Percentiles rank a stretch among this genome's conserved stretches.
These are phyloP conservation scores for Epichloe coenophiala DNA, from an alignment of 2,329 filamentous ascomycete species.

Conservation along the genomic window DNA sequence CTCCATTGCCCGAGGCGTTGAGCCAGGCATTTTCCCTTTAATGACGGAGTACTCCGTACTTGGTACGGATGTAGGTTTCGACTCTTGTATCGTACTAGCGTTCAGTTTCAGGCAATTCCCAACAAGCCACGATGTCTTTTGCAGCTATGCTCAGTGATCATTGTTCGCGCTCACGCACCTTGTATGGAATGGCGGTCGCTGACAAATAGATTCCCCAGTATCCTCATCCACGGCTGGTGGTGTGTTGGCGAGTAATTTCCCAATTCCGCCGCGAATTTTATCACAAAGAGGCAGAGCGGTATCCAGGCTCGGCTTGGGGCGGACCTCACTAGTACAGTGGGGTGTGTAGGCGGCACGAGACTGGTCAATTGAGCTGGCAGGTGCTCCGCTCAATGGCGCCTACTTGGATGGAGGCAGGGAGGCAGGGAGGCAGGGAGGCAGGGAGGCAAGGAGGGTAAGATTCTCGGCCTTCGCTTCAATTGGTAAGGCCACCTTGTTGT, in stretches of 20 bases:
- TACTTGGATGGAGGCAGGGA: background rate
- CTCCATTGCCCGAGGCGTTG: background rate
- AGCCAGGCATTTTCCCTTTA: background rate
- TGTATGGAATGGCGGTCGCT: background rate
- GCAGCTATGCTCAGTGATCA: background rate
- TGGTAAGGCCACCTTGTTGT: background rate
- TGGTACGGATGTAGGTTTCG: background rate
- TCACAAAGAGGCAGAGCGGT: background rate
- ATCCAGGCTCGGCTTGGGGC: background rate
- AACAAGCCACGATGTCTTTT: slow-evolving; percentile 1
- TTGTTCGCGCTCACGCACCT: background rate
- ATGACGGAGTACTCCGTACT: too few species aligned
- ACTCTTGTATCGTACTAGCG: background rate
- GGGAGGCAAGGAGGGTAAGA: background rate
- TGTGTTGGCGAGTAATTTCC: slow-evolving; percentile 3
- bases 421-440: too few species aligned
- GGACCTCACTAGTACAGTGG: background rate
- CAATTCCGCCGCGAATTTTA: background rate
- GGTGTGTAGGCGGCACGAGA: background rate
- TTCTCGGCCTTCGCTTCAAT: background rate
- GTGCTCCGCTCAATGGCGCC: background rate
- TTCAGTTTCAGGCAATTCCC: background rate
- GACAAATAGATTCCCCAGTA: background rate
- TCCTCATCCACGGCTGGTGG: background rate
- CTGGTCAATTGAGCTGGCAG: slow-evolving; percentile 1